Conservation (phyloP, 805 yeast genomes). For the Zygosaccharomyces siamensis region DNA sequence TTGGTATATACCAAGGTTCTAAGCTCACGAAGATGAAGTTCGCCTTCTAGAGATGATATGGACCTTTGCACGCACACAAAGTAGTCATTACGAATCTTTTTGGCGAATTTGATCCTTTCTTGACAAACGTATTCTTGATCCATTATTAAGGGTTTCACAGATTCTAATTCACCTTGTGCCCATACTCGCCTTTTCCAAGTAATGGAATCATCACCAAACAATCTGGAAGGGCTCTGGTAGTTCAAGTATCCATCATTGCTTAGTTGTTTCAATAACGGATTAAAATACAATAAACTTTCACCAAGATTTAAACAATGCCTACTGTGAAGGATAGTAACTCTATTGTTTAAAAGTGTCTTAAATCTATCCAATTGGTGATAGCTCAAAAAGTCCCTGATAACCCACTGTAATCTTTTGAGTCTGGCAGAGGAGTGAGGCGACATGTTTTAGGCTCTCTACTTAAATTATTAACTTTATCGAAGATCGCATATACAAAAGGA, state of each 20-base stretch:
- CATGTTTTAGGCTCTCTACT: not conserved
- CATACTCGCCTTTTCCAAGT: slow-evolving; percentile 64
- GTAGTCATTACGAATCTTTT: slow-evolving; percentile 35
- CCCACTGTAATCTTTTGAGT: slow-evolving; percentile 1
- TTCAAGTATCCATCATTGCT: slow-evolving; percentile 77
- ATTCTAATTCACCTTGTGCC: slow-evolving; percentile 63
- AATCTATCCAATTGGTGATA: slow-evolving; percentile 9
- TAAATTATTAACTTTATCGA: not conserved
- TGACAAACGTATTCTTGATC: slow-evolving; percentile 43
- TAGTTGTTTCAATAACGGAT: slow-evolving; percentile 47
- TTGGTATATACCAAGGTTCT: slow-evolving; percentile 62
- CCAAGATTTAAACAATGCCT: slow-evolving; percentile 40
- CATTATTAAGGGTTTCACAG: slow-evolving; percentile 35
- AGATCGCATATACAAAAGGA: not conserved
- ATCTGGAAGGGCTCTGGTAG: slow-evolving; percentile 58
- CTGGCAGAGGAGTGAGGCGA: not conserved
- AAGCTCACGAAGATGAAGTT: slow-evolving; percentile 43
- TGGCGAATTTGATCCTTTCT: slow-evolving; percentile 47
- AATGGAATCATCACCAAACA: slow-evolving; percentile 13
- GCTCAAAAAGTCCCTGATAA: slow-evolving; percentile 6
- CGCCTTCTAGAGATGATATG: slow-evolving; percentile 31
- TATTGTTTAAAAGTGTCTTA: slow-evolving; percentile 4
- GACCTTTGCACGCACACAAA: slow-evolving; percentile 55
- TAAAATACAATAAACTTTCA: slow-evolving; percentile 62
- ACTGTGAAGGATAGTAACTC: slow-evolving; percentile 6